phyloP scores from a whole-genome alignment of 805 yeast genomes.

The Wickerhamomyces canadensis region DNA sequence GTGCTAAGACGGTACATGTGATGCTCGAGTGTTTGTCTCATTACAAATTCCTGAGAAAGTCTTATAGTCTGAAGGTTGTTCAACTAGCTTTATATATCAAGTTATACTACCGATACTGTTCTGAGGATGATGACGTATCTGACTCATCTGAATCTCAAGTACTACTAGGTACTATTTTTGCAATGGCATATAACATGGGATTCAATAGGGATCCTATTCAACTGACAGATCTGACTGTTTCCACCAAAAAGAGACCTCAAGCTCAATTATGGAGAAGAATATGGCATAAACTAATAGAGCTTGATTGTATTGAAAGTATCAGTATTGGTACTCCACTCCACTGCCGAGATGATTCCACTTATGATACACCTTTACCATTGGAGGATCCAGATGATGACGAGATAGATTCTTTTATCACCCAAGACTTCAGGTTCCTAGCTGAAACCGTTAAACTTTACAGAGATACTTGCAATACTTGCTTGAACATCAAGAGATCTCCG shows the following conservation, averaged over 20 bases:
- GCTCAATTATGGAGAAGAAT: conserved; percentile 21
- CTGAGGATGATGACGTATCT: conserved; percentile 52
- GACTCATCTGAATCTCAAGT: conserved; percentile 46
- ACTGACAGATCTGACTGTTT: conserved; percentile 9
- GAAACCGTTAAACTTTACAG: conserved; percentile 27
- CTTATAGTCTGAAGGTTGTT: conserved; percentile 40
- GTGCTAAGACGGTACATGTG: conserved; percentile 7
- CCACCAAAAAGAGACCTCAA: conserved; percentile 8
- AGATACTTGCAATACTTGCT: conserved; percentile 25
- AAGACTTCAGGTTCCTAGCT: conserved; percentile 26
- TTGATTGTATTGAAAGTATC: conserved; percentile 17
- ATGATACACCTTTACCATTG: conserved; percentile 23
- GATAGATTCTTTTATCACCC: conserved; percentile 32
- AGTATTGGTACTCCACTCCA: conserved; percentile 12
- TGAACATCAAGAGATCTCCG: conserved; percentile 30
- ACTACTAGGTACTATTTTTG: conserved; percentile 42
- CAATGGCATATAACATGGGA: conserved; percentile 50
- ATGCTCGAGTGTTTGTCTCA: conserved; percentile 39
- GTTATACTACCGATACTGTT: conserved; percentile 43
- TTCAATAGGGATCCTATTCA: conserved; percentile 49
- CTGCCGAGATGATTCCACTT: conserved; percentile 14
- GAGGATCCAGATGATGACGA: conserved; percentile 30
- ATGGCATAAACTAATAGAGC: conserved; percentile 21
- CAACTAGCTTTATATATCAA: conserved; percentile 48
- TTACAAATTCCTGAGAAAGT: conserved; percentile 41